phyloP scores from a whole-genome alignment of 495 filamentous ascomycete genomes.

The Aspergillus hancockii region DNA sequence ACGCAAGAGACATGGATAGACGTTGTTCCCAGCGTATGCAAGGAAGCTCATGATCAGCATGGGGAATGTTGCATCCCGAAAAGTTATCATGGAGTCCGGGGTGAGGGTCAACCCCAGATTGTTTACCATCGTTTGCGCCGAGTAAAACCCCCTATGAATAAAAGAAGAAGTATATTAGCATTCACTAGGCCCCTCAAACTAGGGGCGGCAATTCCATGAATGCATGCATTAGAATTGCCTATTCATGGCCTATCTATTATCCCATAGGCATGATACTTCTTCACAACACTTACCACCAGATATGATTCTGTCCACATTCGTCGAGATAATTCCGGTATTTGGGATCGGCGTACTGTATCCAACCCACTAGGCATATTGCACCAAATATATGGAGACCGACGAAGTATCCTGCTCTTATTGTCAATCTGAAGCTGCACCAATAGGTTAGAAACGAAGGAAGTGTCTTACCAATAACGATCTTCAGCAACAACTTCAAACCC shows the following conservation, averaged over 20 bases:
- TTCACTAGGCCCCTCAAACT: neutral
- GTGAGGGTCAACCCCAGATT: conserved; percentile 72
- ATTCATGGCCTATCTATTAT: no score
- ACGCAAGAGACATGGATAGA: conserved; percentile 78
- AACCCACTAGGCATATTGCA: conserved; percentile 62
- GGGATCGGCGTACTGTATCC: conserved; percentile 59
- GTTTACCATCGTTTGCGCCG: conserved; percentile 34
- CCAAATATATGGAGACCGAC: conserved; percentile 66
- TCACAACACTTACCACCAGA: conserved; percentile 64
- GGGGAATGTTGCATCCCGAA: conserved; percentile 66
- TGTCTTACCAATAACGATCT: conserved; percentile 48
- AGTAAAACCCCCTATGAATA: conserved; percentile 32
- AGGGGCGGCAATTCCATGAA: neutral
- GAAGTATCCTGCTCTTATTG: conserved; percentile 52
- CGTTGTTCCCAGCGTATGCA: conserved; percentile 81
- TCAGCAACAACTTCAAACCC: conserved; percentile 54
- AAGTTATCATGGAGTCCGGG: conserved; percentile 80
- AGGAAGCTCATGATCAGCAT: conserved; percentile 70
- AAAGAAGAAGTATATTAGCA: conserved; percentile 1
- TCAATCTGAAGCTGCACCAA: neutral
- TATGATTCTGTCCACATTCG: conserved; percentile 52
- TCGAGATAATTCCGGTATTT: conserved; percentile 59
- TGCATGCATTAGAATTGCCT: neutral
- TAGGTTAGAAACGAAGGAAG: neutral
- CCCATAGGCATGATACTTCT: neutral